Evolutionary conservation across 139 green algal species (phyloP).

Genomic region (Zygnema cylindricum): DNA sequence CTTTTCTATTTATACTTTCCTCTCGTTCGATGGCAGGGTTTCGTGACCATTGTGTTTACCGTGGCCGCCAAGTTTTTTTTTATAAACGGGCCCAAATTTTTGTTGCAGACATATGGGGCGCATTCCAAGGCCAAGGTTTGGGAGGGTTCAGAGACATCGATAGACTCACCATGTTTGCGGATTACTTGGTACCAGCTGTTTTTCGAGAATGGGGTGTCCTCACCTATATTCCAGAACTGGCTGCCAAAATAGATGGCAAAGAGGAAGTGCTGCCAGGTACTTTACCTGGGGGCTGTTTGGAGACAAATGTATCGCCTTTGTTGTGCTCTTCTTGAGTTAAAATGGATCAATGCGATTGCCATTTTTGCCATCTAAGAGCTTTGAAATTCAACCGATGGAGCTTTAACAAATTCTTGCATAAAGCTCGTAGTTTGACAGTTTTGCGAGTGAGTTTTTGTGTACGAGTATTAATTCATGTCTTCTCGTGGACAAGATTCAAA

Average conservation of each 20-base stretch:
- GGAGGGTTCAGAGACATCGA: slow-evolving; percentile 82
- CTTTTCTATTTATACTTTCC: too few relatives aligned
- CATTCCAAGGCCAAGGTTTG: slow-evolving; percentile 77
- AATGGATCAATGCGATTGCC: too few relatives aligned
- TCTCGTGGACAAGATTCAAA: too few relatives aligned
- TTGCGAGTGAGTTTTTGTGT: too few relatives aligned
- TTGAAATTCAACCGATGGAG: too few relatives aligned
- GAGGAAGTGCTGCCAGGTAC: slow-evolving; percentile 21
- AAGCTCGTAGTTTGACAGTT: too few relatives aligned
- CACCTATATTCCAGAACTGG: slow-evolving; percentile 21
- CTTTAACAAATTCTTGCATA: too few relatives aligned
- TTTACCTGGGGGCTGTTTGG: neutral
- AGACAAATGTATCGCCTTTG: too few relatives aligned
- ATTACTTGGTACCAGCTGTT: slow-evolving; percentile 73
- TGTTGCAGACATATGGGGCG: slow-evolving; percentile 87
- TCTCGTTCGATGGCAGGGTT: slow-evolving; percentile 70
- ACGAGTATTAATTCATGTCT: too few relatives aligned
- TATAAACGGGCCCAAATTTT: slow-evolving; percentile 98
- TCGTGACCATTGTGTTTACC: slow-evolving; percentile 81
- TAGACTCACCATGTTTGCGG: slow-evolving; percentile 92
- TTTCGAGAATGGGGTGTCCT: slow-evolving; percentile 51
- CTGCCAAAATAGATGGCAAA: slow-evolving; percentile 1
- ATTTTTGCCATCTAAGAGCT: too few relatives aligned
- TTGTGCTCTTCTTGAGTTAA: too few relatives aligned
- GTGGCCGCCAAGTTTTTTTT: slow-evolving; percentile 82